A percentile compares a stretch with the other conserved stretches of the same genome.
Conservation (phyloP, 768 basidiomycete genomes). For the Calocybe cyanea region DNA sequence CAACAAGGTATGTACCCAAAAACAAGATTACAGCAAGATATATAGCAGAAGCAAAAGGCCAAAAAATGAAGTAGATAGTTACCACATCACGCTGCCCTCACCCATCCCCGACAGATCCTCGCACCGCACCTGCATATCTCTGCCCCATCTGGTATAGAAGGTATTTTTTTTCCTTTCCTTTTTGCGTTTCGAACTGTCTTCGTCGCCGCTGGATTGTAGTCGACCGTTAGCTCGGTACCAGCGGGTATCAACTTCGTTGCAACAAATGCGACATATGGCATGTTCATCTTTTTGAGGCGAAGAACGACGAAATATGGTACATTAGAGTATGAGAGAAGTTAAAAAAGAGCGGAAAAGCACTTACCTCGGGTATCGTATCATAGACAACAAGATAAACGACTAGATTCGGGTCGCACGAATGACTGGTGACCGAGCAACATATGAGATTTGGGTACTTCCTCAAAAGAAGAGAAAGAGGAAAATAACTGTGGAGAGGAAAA, state of each 20-base stretch:
- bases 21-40: no score
- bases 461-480: no score
- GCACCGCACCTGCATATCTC: conserved; percentile 34
- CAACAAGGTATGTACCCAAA: conserved; percentile 1
- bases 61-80: no score
- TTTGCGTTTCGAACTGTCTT: conserved; percentile 3
- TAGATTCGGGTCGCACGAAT: conserved; percentile 64
- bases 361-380: conserved; percentile 55
- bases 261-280: conserved; percentile 61
- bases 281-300: conserved; percentile 40
- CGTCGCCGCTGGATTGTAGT: conserved; percentile 52
- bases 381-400: conserved; percentile 56
- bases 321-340: background rate
- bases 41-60: no score
- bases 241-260: conserved; percentile 45
- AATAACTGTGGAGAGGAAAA: background rate
- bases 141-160: conserved; percentile 24
- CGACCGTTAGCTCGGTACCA: conserved; percentile 56
- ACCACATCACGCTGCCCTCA: no score
- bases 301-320: background rate
- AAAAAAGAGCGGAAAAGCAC: conserved; percentile 12
- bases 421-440: conserved; percentile 42
- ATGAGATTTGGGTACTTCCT: background rate
- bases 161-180: conserved; percentile 17
- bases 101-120: conserved; percentile 18